These are phyloP conservation scores for Blastocladiella britannica DNA, from an alignment of 192 early-diverging fungal species.

Conservation along the genomic window DNA sequence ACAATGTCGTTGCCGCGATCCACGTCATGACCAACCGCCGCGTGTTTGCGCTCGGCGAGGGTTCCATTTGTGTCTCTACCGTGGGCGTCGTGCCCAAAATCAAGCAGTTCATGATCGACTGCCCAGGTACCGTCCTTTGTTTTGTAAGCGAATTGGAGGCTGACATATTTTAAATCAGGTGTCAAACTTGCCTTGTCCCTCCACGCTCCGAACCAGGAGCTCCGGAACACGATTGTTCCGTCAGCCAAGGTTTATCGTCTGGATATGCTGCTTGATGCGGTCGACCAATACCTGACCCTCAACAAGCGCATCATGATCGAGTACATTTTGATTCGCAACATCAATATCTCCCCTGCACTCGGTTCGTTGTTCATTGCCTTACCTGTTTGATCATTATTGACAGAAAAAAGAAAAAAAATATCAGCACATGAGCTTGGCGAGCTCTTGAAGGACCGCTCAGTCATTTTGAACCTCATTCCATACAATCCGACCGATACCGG, in stretches of 20 bases:
- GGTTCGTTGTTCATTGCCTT: too few species aligned
- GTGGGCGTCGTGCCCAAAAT: conserved; percentile 3
- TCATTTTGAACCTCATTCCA: neutral
- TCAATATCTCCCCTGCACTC: neutral
- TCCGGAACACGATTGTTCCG: conserved; percentile 61
- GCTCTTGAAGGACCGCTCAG: neutral
- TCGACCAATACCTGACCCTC: conserved; percentile 20
- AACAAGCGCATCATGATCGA: neutral
- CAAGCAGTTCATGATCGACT: neutral
- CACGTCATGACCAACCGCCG: neutral
- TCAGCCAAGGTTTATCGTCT: conserved; percentile 70
- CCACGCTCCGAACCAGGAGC: conserved; percentile 57
- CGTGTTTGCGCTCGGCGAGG: neutral
- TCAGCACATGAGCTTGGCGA: neutral
- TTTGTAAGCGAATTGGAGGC: too few species aligned
- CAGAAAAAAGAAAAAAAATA: too few species aligned
- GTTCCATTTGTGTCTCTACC: conserved; percentile 1
- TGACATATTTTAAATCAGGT: too few species aligned
- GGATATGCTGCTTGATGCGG: conserved; percentile 41
- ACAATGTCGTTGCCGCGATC: conserved; percentile 1
- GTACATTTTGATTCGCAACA: neutral
- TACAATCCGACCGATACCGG: neutral
- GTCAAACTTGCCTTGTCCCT: conserved; percentile 60
- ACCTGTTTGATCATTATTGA: too few species aligned
- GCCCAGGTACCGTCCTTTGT: too few species aligned